A percentile compares a stretch with the other conserved stretches of the same genome.
These are phyloP conservation scores for Vitis hybrid DNA, from an alignment of 177 flowering plant species.

Conservation along the genomic window DNA sequence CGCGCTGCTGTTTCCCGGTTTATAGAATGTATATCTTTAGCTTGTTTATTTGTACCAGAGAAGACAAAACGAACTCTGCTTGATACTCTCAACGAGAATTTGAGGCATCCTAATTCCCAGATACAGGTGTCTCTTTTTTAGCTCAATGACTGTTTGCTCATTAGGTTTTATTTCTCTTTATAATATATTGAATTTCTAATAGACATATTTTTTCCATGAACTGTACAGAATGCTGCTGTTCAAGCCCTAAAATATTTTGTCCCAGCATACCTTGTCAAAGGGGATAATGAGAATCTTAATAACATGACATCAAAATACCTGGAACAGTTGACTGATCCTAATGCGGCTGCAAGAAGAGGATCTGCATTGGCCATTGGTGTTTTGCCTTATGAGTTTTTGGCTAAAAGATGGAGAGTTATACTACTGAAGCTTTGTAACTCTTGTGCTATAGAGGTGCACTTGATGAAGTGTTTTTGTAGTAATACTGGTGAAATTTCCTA, in stretches of 20 bases:
- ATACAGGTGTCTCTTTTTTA: slow-evolving; percentile 63
- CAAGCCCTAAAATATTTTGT: slow-evolving; percentile 72
- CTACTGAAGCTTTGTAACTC: slow-evolving; percentile 67
- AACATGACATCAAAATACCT: slow-evolving; percentile 56
- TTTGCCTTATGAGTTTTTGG: slow-evolving; percentile 66
- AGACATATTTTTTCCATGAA: not conserved
- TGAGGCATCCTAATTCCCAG: slow-evolving; percentile 92
- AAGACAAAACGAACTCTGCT: slow-evolving; percentile 66
- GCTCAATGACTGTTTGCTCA: slow-evolving; percentile 2
- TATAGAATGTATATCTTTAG: slow-evolving; percentile 68
- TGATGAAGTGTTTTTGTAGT: not conserved
- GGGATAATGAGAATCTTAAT: slow-evolving; percentile 25
- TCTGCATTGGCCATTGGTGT: slow-evolving; percentile 87
- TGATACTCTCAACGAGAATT: slow-evolving; percentile 77
- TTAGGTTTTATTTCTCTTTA: not conserved
- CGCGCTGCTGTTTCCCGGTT: slow-evolving; percentile 90
- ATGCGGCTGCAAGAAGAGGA: slow-evolving; percentile 89
- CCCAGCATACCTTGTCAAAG: slow-evolving; percentile 46
- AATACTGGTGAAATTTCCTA: not conserved
- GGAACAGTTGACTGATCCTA: slow-evolving; percentile 70
- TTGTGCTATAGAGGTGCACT: slow-evolving; percentile 75
- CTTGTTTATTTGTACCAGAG: slow-evolving; percentile 48
- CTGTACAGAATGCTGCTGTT: slow-evolving; percentile 78
- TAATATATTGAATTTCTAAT: not conserved
- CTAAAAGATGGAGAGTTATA: slow-evolving; percentile 62